Percentiles rank a stretch among this genome's conserved stretches.
phyloP scores from a whole-genome alignment of 1,139 yeast species.

The Insectozyma bohioensis region DNA sequence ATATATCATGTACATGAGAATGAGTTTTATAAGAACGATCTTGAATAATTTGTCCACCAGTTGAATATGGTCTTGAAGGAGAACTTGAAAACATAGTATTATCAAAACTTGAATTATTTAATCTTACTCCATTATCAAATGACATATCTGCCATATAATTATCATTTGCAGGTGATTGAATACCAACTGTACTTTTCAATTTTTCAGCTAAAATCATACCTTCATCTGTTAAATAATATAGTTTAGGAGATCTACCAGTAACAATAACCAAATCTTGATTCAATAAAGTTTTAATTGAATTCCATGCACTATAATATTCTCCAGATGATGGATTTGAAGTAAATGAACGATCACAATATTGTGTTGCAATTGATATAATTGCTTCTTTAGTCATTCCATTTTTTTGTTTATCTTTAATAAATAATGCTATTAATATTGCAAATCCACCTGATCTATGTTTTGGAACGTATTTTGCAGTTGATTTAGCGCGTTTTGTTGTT shows the following conservation, averaged over 20 bases:
- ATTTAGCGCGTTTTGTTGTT: conserved; percentile 25
- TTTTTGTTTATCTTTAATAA: conserved; percentile 48
- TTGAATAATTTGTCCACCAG: not conserved
- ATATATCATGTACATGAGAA: conserved; percentile 27
- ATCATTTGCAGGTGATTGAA: conserved; percentile 27
- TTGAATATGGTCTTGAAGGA: conserved; percentile 3
- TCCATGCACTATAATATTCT: conserved; percentile 80
- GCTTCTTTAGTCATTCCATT: conserved; percentile 63
- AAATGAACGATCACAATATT: conserved; percentile 67
- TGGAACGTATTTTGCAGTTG: conserved; percentile 59
- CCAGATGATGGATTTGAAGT: conserved; percentile 58
- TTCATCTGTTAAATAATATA: conserved; percentile 68
- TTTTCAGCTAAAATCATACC: conserved; percentile 66
- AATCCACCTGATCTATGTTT: conserved; percentile 80
- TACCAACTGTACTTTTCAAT: conserved; percentile 48
- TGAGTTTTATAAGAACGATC: not conserved
- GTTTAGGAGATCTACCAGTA: conserved; percentile 56
- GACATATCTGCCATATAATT: conserved; percentile 22
- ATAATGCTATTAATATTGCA: conserved; percentile 71
- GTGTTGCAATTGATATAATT: conserved; percentile 55
- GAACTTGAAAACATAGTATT: conserved; percentile 4
- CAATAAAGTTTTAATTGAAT: conserved; percentile 60
- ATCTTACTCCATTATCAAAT: conserved; percentile 36
- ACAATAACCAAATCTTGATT: conserved; percentile 61
- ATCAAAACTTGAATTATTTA: conserved; percentile 17